Percentiles rank a stretch among this genome's conserved stretches.
Conservation (phyloP, 495 filamentous ascomycete species). For the Hypoxylon fragiforme region DNA sequence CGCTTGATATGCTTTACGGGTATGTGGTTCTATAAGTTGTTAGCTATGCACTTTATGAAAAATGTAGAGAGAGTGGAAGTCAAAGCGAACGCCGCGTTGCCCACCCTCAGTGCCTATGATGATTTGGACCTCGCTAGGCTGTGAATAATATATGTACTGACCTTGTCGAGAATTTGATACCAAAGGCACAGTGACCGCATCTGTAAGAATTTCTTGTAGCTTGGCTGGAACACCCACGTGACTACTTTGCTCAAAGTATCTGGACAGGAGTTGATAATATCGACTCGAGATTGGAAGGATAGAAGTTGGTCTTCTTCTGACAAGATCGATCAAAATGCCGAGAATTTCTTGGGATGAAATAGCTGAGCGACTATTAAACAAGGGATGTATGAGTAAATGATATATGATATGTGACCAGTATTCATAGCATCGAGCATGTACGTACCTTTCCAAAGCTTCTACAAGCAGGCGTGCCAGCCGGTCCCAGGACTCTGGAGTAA, state of each 20-base stretch:
- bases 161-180: conserved; percentile 14
- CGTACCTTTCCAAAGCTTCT: conserved; percentile 40
- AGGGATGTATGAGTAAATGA: conserved; percentile 8
- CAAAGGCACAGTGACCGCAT: conserved; percentile 25
- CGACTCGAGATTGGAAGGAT: conserved; percentile 17
- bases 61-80: no score
- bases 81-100: no score
- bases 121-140: not conserved
- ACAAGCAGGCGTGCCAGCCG: conserved; percentile 43
- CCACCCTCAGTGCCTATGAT: no score
- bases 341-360: conserved; percentile 26
- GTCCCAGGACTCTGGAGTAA: conserved; percentile 34
- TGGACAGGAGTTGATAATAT: conserved; percentile 31
- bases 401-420: no score
- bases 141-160: conserved; percentile 13
- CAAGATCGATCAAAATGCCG: conserved; percentile 14
- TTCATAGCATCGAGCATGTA: not conserved
- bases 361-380: conserved; percentile 27
- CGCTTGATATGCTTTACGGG: conserved; percentile 37
- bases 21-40: conserved; percentile 2
- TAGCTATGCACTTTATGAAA: no score
- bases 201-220: conserved; percentile 6
- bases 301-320: conserved; percentile 24
- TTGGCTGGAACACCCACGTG: not conserved
- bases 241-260: conserved; percentile 11